Evolutionary conservation across 2,329 filamentous ascomycete genomes (phyloP).

Genomic region (Tolypocladium guangdongense): DNA sequence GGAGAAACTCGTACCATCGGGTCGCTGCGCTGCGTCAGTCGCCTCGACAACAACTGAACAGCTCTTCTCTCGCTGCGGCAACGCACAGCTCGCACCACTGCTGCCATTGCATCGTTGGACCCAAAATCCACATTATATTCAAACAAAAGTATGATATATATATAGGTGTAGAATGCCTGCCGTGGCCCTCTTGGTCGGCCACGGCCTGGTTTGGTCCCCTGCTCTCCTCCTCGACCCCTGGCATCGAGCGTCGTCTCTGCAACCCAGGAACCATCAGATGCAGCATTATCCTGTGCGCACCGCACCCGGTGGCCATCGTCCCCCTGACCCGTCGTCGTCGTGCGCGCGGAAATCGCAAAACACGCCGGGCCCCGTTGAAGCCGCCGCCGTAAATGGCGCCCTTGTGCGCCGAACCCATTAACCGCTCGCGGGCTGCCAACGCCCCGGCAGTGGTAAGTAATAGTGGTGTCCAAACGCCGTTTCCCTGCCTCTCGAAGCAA

Average conservation of each 20-base stretch:
- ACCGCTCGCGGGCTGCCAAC: background rate
- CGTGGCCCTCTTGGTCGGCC: background rate
- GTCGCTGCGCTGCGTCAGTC: background rate
- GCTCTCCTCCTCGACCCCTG: background rate
- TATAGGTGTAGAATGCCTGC: background rate
- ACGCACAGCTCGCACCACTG: background rate
- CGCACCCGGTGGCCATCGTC: background rate
- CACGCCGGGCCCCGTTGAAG: background rate
- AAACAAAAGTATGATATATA: background rate
- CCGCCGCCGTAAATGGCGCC: background rate
- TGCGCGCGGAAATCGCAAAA: background rate
- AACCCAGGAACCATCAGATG: background rate
- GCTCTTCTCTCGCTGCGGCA: background rate
- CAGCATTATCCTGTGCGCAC: background rate
- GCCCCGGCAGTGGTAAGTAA: background rate
- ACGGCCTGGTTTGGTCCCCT: background rate
- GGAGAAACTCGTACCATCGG: background rate
- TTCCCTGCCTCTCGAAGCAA: background rate
- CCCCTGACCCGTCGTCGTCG: background rate
- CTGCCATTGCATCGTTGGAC: background rate
- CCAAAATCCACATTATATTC: background rate
- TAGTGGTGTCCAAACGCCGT: slow-evolving; percentile 1
- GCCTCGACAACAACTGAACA: background rate
- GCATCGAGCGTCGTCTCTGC: background rate
- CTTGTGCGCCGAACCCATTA: background rate